These are phyloP conservation scores for Blumeria hordei DNA, from an alignment of 2,329 filamentous ascomycete species.

Conservation along the genomic window DNA sequence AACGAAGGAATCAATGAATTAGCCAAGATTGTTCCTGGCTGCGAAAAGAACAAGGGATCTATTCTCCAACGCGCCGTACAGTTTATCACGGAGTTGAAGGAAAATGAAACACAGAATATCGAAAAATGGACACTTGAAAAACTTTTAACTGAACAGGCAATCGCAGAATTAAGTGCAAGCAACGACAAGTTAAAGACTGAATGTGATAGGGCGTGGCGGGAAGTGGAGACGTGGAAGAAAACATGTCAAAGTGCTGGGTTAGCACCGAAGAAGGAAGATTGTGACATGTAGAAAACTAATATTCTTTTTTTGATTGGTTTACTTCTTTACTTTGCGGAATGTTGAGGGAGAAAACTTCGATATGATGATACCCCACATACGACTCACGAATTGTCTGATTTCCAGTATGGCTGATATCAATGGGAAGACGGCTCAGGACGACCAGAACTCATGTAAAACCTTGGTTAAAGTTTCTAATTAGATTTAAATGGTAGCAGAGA, in stretches of 20 bases:
- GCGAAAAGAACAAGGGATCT: conserved; percentile 97
- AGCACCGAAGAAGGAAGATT: conserved; percentile 21
- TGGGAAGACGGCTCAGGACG: too few species aligned
- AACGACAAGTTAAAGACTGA: conserved; percentile 73
- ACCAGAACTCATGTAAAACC: too few species aligned
- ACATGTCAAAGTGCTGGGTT: conserved; percentile 36
- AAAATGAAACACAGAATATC: conserved; percentile 82
- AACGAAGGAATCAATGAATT: conserved; percentile 98
- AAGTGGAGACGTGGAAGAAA: conserved; percentile 59
- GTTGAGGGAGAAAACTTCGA: conserved; percentile 9
- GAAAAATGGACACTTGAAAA: conserved; percentile 90
- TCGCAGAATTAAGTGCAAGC: conserved; percentile 63
- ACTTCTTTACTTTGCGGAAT: not conserved
- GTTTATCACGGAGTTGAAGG: conserved; percentile 84
- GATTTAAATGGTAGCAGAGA: too few species aligned
- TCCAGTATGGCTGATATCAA: too few species aligned
- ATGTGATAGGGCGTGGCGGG: conserved; percentile 52
- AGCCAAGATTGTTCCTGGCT: conserved; percentile 88
- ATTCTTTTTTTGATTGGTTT: conserved; percentile 9
- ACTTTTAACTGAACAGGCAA: conserved; percentile 68
- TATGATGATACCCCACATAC: conserved; percentile 13
- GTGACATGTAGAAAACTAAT: conserved; percentile 10
- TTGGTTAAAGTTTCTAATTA: too few species aligned
- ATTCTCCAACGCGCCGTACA: conserved; percentile 83
- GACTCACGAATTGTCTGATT: conserved; percentile 4